Evolutionary conservation across 257 asterid species (phyloP), one percentile per base, ranked within the genome.

Genomic region (Solanum sejunctum): DNA sequence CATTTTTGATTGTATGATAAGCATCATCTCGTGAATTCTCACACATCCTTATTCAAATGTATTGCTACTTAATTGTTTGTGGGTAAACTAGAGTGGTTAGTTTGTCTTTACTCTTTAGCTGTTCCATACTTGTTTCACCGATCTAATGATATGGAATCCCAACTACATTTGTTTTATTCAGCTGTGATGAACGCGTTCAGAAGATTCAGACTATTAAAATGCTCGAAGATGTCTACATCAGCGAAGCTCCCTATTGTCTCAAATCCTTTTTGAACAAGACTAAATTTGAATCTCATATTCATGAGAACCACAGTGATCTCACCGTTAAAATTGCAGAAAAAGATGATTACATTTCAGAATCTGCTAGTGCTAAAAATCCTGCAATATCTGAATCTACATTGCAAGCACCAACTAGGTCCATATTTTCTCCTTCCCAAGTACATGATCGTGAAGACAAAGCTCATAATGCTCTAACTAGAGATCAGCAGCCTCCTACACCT

Each of bases 161-260:
- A 2, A 2, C 32, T 28, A 28, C 32, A 28, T 28, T 28, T 28
- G 32, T 36, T 84, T 73, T 16, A 47, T 61, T 26, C 93, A 95
- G 99, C 85, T 97, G 99, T 81, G 94, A 94, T 54, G 98, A 91
- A 49, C 98, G 99, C 83, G 88, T 94, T 90, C 98, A 95, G 70
- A 97, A 93, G 97, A 97, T 97, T 85, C 99, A 97, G 87, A 95
- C 99, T 41, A 97, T 97, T 77, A 94, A 97, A 92, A 88, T 92
- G 96, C 91, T 93, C 95, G 99, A 95, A 89, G 98, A 98, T 75
- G 91, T 97, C 84, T 88, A 89, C 78, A 54, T 97, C 52, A 95
- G 99, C 80, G 99, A 98, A 39, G 41, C 1, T 36, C 41, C 6
- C 39, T 98, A 93, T 86, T 97, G 99, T 85, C 91, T 94, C 89